Evolutionary conservation across 2,329 filamentous ascomycete species (phyloP).

Genomic region (Hymenoscyphus fraxineus): DNA sequence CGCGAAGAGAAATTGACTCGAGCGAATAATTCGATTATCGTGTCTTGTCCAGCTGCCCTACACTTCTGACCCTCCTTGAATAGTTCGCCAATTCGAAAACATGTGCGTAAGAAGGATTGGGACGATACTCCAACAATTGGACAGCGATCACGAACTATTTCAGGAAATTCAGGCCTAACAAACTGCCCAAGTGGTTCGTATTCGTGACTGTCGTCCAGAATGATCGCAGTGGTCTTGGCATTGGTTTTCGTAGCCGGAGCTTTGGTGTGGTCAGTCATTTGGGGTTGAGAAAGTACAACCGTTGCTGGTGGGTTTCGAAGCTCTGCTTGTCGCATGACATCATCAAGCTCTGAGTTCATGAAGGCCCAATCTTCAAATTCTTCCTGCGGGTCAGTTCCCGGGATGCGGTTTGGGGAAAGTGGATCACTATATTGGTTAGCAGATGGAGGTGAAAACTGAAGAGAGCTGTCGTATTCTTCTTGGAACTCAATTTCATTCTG

Average conservation of each 20-base stretch:
- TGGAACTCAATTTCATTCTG: constrained; percentile 14
- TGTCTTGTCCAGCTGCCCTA: constrained; percentile 45
- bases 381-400: neutral
- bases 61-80: constrained; percentile 44
- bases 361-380: constrained; percentile 30
- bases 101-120: constrained; percentile 49
- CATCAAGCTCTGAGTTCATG: constrained; percentile 12
- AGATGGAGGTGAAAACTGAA: constrained; percentile 29
- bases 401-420: constrained; percentile 4
- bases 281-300: neutral
- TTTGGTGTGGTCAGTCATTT: neutral
- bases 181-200: constrained; percentile 41
- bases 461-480: constrained; percentile 29
- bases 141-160: constrained; percentile 47
- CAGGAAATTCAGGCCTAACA: constrained; percentile 49
- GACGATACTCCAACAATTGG: constrained; percentile 50
- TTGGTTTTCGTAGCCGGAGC: neutral
- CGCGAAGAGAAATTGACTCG: constrained; percentile 55
- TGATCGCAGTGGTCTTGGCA: neutral
- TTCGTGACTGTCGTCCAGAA: constrained; percentile 29
- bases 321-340: constrained; percentile 1
- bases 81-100: constrained; percentile 62
- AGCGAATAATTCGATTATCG: constrained; percentile 62
- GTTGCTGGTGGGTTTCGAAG: neutral
- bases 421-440: constrained; percentile 19